Percentiles rank a stretch among this genome's conserved stretches.
Conservation (phyloP, 1,284 basidiomycete genomes). For the Malassezia slooffiae region DNA sequence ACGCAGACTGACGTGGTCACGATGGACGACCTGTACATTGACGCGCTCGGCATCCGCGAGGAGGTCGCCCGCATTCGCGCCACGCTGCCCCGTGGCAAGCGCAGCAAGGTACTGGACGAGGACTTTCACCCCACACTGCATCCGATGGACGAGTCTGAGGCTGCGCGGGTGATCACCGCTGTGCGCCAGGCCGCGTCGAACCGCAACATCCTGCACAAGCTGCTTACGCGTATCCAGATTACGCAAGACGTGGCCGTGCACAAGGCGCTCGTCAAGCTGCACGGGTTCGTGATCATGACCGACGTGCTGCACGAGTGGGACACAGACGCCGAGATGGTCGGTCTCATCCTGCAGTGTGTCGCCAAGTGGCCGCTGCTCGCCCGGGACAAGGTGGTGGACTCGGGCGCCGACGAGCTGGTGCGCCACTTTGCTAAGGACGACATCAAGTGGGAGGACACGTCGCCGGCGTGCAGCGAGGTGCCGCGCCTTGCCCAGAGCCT, state of each 20-base stretch:
- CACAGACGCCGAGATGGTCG: constrained; percentile 62
- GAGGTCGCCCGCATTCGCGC: constrained; percentile 67
- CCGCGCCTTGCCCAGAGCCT: constrained; percentile 54
- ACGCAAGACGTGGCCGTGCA: constrained; percentile 70
- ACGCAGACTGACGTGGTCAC: constrained; percentile 88
- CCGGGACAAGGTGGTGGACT: constrained; percentile 76
- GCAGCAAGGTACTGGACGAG: constrained; percentile 80
- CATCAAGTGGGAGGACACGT: neutral
- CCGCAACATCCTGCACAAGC: constrained; percentile 66
- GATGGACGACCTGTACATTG: constrained; percentile 89
- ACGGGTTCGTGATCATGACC: constrained; percentile 85
- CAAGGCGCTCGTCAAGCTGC: constrained; percentile 77
- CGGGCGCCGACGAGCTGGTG: constrained; percentile 50
- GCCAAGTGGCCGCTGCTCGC: constrained; percentile 67
- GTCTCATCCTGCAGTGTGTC: constrained; percentile 51
- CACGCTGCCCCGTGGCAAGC: constrained; percentile 82
- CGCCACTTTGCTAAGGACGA: constrained; percentile 34
- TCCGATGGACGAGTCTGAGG: constrained; percentile 65
- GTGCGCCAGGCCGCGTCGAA: constrained; percentile 74
- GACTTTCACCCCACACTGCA: constrained; percentile 66
- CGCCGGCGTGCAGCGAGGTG: too few relatives aligned
- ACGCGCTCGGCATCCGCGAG: constrained; percentile 85
- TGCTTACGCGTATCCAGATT: constrained; percentile 78
- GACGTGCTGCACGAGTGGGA: constrained; percentile 71
- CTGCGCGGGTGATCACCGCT: constrained; percentile 80